Base-by-base conservation (phyloP, 306 rosid species). In the Vachellia collinsii region DNA sequence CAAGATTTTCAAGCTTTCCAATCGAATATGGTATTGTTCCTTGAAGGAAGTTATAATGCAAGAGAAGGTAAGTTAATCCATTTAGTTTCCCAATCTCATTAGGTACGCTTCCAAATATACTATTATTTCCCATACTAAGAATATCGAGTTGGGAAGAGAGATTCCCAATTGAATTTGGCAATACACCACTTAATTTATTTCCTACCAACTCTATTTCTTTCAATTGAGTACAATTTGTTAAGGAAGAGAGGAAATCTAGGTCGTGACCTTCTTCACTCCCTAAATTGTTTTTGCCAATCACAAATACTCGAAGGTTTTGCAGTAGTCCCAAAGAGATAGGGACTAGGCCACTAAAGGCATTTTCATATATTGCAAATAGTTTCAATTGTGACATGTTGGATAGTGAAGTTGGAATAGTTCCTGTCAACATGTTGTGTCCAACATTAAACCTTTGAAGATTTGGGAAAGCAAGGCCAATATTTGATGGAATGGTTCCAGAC, bases 1-100 rank as follows among this genome's bases (percentile, higher is more conserved):
- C 82, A n/a, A 83, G 71, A 64, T 65, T 64, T 13, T 44, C 14
- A 51, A 83, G 86, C 17, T 72, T 65, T 54, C 86, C 86, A 42
- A 83, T 53, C 14, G 86, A 78, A 53, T 4, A 4, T 11, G 82
- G 86, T 20, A 83, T 65, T 41, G 17, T 22, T n/a, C 84, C 84
- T 13, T 80, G 65, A 7, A 84, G 12, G 0, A 25, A 64, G 67
- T 82, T 83, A 3, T 9, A 0, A 3, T 0, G 1, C 72, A 78
- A 3, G 5, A 0, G 0, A 39, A 83, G 23, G 3, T 0, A 0
- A 7, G 29, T 37, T 46, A 83, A 77, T 19, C 70, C 54, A 3
- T 7, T 7, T 29, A 77, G 56, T 7, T 72, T 41, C 38, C 79
- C 82, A 64, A 82, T 50, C 72, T 22, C 75, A 41, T 53, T 1